Percentiles rank a stretch among this genome's conserved stretches.
These are phyloP conservation scores for Talaromyces pinophilus DNA, from an alignment of 2,329 filamentous ascomycete genomes.

Conservation along the genomic window DNA sequence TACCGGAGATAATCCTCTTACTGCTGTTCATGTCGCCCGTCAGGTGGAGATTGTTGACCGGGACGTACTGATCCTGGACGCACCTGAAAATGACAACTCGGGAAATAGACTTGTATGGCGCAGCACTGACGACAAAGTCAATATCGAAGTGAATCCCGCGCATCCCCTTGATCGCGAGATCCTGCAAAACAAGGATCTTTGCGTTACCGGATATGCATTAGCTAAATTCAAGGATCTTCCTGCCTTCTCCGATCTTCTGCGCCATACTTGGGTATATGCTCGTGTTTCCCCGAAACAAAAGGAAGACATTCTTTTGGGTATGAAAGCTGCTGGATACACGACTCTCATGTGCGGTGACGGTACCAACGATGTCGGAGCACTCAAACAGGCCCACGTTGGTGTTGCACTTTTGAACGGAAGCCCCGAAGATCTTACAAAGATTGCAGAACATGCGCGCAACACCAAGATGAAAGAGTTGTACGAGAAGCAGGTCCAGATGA, in stretches of 20 bases:
- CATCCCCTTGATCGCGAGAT: constrained; percentile 80
- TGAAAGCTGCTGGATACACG: constrained; percentile 96
- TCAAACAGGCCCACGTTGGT: constrained; percentile 98
- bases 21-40: constrained; percentile 90
- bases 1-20: constrained; percentile 95
- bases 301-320: constrained; percentile 93
- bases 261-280: constrained; percentile 95
- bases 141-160: constrained; percentile 80
- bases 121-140: constrained; percentile 86
- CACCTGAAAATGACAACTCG: constrained; percentile 82
- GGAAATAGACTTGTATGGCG: constrained; percentile 87
- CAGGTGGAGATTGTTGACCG: constrained; percentile 98
- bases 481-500: constrained; percentile 89
- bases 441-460: constrained; percentile 88
- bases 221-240: constrained; percentile 81
- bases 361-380: constrained; percentile 94
- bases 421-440: constrained; percentile 83
- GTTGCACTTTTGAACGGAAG: constrained; percentile 95
- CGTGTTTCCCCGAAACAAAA: constrained; percentile 98
- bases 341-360: constrained; percentile 98
- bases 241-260: constrained; percentile 74
- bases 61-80: constrained; percentile 90
- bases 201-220: constrained; percentile 91
- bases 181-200: constrained; percentile 82
- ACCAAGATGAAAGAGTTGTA: constrained; percentile 99